Base-by-base conservation (phyloP, 1,139 yeast genomes). In the Chernovozyma aurita region DNA sequence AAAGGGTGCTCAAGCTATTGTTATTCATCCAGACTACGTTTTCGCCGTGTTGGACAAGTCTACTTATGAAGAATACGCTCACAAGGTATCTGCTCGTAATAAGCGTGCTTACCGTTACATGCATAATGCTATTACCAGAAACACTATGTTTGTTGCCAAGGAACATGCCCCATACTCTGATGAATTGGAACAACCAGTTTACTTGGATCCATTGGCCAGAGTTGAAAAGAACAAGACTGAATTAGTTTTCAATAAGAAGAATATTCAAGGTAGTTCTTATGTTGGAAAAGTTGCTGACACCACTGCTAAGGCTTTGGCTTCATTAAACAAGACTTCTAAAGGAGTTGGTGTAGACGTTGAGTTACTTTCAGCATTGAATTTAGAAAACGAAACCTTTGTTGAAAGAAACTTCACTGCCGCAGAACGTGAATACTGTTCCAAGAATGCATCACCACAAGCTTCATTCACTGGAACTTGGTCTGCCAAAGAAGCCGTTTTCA, bases 381-480 rank as follows among this genome's bases (percentile, higher is more conserved):
- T 83, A 50, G 85, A 80, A 17, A 92, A 90, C 59, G 90, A 81
- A 36, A 90, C 96, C 21, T 92, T 92, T 61, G 61, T 94, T 42
- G 88, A 83, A 62, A 81, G 97, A 61, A 92, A 92, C 73, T 92
- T 90, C 72, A 88, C 97, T 34, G 67, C 61, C 8, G 71, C 64
- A 17, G 99, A 92, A 70, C 80, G 82, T 49, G 70, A 65, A 33
- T 92, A 92, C 73, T 90, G 97, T 62, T 57, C 64, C 40, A 55
- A 69, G 35, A 78, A 96, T 30, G 69, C 95, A 29, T 73, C 73
- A 48, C 85, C 95, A 38, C 86, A 80, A 58, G 88, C 97, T 16
- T 87, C 97, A 6, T 92, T 76, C 64, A 90, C 98, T 26, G 99
- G 99, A 37, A 85, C 95, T 34, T 92, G 99, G 99, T 86, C 96